These are phyloP conservation scores for Cyberlindnera xishuangbannaensis DNA, from an alignment of 805 yeast genomes.

Conservation along the genomic window DNA sequence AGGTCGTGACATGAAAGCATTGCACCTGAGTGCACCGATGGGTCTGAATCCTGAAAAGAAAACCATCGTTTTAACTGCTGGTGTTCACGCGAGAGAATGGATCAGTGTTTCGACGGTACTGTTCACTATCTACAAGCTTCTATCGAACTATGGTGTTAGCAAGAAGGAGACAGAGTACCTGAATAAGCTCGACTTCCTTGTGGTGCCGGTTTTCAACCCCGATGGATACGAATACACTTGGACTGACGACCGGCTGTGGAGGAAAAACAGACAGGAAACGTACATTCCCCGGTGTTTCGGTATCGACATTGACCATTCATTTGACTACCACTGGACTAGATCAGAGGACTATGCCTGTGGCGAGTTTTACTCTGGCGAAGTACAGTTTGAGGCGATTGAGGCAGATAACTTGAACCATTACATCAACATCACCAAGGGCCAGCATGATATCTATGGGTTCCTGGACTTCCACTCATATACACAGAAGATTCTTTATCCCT, in stretches of 20 bases:
- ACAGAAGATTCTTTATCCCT: conserved; percentile 77
- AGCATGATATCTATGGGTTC: conserved; percentile 66
- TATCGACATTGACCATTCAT: conserved; percentile 82
- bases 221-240: conserved; percentile 88
- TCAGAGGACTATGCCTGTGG: conserved; percentile 69
- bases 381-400: conserved; percentile 62
- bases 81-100: conserved; percentile 92
- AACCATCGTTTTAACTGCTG: conserved; percentile 75
- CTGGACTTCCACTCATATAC: conserved; percentile 83
- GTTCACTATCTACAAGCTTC: conserved; percentile 44
- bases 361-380: conserved; percentile 76
- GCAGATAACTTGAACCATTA: conserved; percentile 43
- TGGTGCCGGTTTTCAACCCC: conserved; percentile 83
- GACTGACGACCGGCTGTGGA: conserved; percentile 78
- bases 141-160: conserved; percentile 39
- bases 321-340: conserved; percentile 64
- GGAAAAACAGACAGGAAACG: conserved; percentile 80
- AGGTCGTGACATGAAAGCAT: conserved; percentile 62
- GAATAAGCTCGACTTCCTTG: conserved; percentile 59
- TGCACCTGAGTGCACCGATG: conserved; percentile 52
- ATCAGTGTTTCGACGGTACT: conserved; percentile 65
- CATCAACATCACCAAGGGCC: conserved; percentile 35
- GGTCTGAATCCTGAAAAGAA: conserved; percentile 40
- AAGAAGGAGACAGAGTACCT: conserved; percentile 41
- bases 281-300: conserved; percentile 66